A percentile compares a stretch with the other conserved stretches of the same genome.
Conservation (phyloP, 1,139 yeast genomes). For the Hanseniaspora uvarum region DNA sequence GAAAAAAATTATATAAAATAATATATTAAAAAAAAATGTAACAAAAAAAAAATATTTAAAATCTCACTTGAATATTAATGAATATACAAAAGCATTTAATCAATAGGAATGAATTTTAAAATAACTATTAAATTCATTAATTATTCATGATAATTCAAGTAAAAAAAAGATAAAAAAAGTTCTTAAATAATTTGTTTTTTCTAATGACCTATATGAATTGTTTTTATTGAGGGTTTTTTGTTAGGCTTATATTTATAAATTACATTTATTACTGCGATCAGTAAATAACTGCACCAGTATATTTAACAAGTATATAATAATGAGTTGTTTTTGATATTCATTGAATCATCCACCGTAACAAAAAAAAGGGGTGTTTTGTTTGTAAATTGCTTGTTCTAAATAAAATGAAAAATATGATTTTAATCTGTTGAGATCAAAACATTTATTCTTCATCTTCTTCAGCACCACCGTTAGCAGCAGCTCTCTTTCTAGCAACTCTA, state of each 20-base stretch:
- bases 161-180: background rate
- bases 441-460: conserved; percentile 43
- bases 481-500: conserved; percentile 97
- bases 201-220: background rate
- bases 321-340: background rate
- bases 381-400: background rate
- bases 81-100: background rate
- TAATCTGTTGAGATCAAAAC: background rate
- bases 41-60: background rate
- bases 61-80: too few species aligned
- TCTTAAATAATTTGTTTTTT: background rate
- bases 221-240: background rate
- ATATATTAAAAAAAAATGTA: background rate
- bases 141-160: background rate
- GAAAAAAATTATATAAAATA: background rate
- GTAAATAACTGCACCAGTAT: background rate
- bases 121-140: background rate
- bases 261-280: conserved; percentile 2
- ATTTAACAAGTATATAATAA: background rate
- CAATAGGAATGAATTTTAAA: background rate
- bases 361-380: background rate
- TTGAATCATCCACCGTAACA: background rate
- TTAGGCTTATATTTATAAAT: conserved; percentile 7
- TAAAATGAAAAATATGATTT: background rate
- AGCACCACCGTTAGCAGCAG: conserved; percentile 55